Percentiles rank a stretch among this genome's conserved stretches.
Conservation (phyloP, 2,329 filamentous ascomycete genomes). For the Bisporella sp. region DNA sequence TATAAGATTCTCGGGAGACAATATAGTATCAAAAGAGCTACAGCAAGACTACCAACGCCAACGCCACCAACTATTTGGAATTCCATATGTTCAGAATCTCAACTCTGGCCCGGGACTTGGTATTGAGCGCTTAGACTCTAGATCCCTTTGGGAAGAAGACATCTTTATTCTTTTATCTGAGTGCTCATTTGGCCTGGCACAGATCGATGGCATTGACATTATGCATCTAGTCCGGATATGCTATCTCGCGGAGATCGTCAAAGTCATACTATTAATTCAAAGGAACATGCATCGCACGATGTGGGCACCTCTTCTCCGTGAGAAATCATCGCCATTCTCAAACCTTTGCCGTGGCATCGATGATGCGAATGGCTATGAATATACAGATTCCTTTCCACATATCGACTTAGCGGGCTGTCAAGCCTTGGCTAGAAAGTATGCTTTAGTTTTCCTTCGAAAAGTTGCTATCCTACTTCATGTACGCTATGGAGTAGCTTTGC, state of each 20-base stretch:
- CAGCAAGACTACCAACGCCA: slow-evolving; percentile 62
- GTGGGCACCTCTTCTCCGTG: slow-evolving; percentile 35
- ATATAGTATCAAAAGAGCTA: slow-evolving; percentile 60
- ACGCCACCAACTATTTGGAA: slow-evolving; percentile 62
- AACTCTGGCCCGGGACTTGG: slow-evolving; percentile 47
- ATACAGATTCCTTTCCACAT: slow-evolving; percentile 9
- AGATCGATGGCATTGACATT: slow-evolving; percentile 64
- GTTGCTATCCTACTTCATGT: slow-evolving; percentile 76
- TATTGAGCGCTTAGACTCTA: slow-evolving; percentile 31
- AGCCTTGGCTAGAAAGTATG: slow-evolving; percentile 69
- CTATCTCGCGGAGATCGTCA: slow-evolving; percentile 86
- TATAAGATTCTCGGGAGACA: slow-evolving; percentile 52
- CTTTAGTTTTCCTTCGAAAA: slow-evolving; percentile 86
- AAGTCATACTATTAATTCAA: slow-evolving; percentile 59
- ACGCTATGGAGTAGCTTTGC: slow-evolving; percentile 83
- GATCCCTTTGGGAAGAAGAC: slow-evolving; percentile 37
- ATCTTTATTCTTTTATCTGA: slow-evolving; percentile 78
- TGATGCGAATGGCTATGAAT: slow-evolving; percentile 6
- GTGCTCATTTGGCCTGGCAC: slow-evolving; percentile 62
- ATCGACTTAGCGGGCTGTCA: slow-evolving; percentile 50
- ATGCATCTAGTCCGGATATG: slow-evolving; percentile 77
- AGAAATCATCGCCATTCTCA: slow-evolving; percentile 9
- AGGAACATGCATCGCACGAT: slow-evolving; percentile 44
- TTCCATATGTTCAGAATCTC: slow-evolving; percentile 3
- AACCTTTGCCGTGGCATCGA: slow-evolving; percentile 19